Percentiles rank a stretch among this genome's conserved stretches.
Conservation (phyloP, 75 land plant species). For the Cupressus sempervirens region DNA sequence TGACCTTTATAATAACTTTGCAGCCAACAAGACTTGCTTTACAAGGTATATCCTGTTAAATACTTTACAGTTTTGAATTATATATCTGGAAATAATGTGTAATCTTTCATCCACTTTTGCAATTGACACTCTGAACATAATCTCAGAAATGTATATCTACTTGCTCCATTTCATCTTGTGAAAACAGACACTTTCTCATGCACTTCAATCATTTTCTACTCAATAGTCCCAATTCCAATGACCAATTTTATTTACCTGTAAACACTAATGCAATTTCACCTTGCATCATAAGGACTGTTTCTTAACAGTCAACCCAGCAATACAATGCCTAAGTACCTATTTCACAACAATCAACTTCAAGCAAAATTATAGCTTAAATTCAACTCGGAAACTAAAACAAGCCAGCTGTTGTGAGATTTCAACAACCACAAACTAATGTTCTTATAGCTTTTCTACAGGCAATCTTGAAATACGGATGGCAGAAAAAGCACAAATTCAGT, state of each 20-base stretch:
- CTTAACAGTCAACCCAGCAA: neutral
- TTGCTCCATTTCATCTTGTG: neutral
- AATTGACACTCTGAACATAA: neutral
- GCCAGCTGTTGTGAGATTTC: neutral
- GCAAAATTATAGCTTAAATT: neutral
- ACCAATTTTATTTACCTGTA: neutral
- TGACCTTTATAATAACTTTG: neutral
- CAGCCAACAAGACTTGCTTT: neutral
- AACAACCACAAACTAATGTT: neutral
- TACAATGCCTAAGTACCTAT: neutral
- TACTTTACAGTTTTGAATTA: neutral
- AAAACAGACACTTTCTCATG: neutral
- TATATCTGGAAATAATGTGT: neutral
- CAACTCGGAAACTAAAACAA: neutral
- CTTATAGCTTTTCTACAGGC: neutral
- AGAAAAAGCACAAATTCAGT: neutral
- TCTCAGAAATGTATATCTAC: neutral
- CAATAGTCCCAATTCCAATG: neutral
- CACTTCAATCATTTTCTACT: neutral
- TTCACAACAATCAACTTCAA: neutral
- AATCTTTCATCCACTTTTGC: neutral
- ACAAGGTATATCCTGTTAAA: neutral
- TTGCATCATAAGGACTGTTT: neutral
- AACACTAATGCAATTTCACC: neutral
- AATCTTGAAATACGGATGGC: neutral